Evolutionary conservation across 148 eudicot genomes (phyloP).

Genomic region (Mesembryanthemum crystallinum): DNA sequence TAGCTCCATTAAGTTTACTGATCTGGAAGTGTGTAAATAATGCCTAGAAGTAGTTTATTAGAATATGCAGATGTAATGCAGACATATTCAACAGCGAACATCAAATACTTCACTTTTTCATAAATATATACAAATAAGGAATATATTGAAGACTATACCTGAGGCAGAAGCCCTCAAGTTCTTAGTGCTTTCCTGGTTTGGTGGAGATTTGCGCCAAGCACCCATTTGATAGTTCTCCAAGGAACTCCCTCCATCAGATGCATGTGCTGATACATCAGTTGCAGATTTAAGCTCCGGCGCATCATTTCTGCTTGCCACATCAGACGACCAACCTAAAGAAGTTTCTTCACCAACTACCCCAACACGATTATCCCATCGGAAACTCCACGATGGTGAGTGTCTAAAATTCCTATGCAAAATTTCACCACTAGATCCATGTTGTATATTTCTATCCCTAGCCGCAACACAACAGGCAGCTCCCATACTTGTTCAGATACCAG

Average conservation of each 20-base stretch:
- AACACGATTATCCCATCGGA: constrained; percentile 92
- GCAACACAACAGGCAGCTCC: constrained; percentile 98
- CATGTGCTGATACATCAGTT: constrained; percentile 63
- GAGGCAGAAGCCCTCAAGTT: constrained; percentile 43
- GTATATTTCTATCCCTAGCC: constrained; percentile 69
- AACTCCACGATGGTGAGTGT: constrained; percentile 94
- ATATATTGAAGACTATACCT: constrained; percentile 43
- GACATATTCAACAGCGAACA: no score
- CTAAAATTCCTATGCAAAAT: constrained; percentile 55
- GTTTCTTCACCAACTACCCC: constrained; percentile 89
- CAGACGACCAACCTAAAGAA: constrained; percentile 56
- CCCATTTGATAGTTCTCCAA: constrained; percentile 54
- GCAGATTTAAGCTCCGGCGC: constrained; percentile 60
- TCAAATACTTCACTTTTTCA: no score
- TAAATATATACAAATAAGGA: no score
- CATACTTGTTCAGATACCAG: constrained; percentile 50
- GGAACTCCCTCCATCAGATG: constrained; percentile 81
- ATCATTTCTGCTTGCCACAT: constrained; percentile 52
- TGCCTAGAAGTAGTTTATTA: no score
- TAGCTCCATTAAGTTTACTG: no score
- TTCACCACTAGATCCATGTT: constrained; percentile 58
- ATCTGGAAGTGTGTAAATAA: no score
- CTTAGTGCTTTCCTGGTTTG: constrained; percentile 41
- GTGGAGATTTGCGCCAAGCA: constrained; percentile 61
- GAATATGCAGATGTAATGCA: no score